These are phyloP conservation scores for Crassisporium funariophilum DNA, from an alignment of 768 basidiomycete genomes.

Conservation along the genomic window DNA sequence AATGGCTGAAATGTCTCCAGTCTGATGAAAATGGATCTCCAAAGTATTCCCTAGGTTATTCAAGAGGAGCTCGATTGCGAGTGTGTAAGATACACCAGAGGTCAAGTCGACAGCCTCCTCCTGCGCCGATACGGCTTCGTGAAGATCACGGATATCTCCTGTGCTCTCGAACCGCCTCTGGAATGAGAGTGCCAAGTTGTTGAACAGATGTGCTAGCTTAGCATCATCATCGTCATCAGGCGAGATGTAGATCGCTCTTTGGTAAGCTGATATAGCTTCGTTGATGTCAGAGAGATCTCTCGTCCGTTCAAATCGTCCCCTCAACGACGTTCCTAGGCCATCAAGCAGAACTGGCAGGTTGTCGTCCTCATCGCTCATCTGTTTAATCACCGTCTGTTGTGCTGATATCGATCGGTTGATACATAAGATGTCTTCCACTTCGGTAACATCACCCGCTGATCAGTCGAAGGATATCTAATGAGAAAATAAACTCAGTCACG, in stretches of 20 bases:
- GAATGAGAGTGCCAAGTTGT: slow-evolving; percentile 7
- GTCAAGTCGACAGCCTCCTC: slow-evolving; percentile 7
- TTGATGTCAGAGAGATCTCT: slow-evolving; percentile 19
- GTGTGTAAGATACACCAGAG: too few relatives aligned
- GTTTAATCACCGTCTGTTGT: too few relatives aligned
- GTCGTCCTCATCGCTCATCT: too few relatives aligned
- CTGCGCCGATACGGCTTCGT: not conserved
- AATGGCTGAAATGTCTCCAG: not conserved
- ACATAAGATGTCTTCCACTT: too few relatives aligned
- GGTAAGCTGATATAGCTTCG: slow-evolving; percentile 8
- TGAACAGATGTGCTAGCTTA: slow-evolving; percentile 5
- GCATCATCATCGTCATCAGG: slow-evolving; percentile 12
- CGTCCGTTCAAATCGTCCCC: slow-evolving; percentile 19
- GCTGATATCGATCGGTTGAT: too few relatives aligned
- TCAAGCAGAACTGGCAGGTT: too few relatives aligned
- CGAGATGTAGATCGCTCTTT: slow-evolving; percentile 5
- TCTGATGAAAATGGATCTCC: slow-evolving; percentile 5
- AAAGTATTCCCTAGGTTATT: not conserved
- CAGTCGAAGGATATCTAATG: too few relatives aligned
- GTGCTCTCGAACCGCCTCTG: not conserved
- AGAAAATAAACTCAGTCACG: too few relatives aligned
- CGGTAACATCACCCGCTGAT: too few relatives aligned
- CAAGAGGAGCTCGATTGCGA: not conserved
- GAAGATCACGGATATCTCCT: slow-evolving; percentile 16
- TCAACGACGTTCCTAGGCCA: slow-evolving; percentile 20